Conservation (phyloP, 805 yeast species). For the Clavispora vitiphila region DNA sequence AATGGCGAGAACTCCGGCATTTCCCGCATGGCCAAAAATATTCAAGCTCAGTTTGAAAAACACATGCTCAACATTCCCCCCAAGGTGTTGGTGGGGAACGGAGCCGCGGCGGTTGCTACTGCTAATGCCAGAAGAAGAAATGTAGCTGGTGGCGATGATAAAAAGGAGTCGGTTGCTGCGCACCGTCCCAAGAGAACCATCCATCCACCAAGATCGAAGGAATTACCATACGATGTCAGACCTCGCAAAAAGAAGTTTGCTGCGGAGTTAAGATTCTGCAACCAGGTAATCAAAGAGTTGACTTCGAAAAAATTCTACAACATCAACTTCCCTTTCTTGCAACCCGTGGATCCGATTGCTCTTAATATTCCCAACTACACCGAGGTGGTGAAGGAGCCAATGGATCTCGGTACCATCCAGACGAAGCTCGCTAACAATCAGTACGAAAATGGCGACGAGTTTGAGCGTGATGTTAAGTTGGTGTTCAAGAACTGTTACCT, state of each 20-base stretch:
- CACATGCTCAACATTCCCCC: constrained; percentile 91
- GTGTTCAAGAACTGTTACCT: constrained; percentile 85
- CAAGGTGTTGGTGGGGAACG: constrained; percentile 25
- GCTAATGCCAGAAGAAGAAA: constrained; percentile 17
- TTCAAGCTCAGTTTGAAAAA: constrained; percentile 89
- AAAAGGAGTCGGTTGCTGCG: constrained; percentile 70
- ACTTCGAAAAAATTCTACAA: constrained; percentile 76
- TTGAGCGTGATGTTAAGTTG: constrained; percentile 75
- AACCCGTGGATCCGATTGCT: constrained; percentile 94
- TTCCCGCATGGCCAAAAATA: constrained; percentile 85
- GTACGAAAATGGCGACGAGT: constrained; percentile 84
- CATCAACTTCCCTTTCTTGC: constrained; percentile 83
- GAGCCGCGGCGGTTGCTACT: constrained; percentile 14
- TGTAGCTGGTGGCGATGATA: constrained; percentile 20
- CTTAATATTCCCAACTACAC: constrained; percentile 86
- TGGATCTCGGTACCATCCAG: constrained; percentile 88
- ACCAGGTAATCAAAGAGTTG: constrained; percentile 76
- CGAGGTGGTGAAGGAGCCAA: constrained; percentile 84
- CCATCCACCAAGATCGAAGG: constrained; percentile 94
- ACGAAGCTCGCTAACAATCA: constrained; percentile 78
- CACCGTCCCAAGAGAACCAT: constrained; percentile 94
- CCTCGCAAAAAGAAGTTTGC: constrained; percentile 91
- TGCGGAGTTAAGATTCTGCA: constrained; percentile 83
- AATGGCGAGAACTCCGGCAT: constrained; percentile 83
- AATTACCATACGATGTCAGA: constrained; percentile 82